Conservation (phyloP, 1,284 basidiomycete species). For the Rhodotorula mucilaginosa region DNA sequence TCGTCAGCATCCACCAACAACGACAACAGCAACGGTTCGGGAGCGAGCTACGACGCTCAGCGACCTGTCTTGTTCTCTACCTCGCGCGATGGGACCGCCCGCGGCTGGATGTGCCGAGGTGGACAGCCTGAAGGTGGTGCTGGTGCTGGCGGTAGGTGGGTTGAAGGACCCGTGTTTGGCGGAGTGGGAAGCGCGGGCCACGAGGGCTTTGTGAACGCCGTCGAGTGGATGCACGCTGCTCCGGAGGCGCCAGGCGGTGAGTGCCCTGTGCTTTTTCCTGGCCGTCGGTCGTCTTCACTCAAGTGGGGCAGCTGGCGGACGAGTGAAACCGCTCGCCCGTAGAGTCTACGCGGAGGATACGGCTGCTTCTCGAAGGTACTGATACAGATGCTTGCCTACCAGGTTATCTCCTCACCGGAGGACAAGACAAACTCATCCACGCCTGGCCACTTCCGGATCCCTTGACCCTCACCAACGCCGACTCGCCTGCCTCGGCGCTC, state of each 20-base stretch:
- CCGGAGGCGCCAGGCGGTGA: conserved; percentile 46
- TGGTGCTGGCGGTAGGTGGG: conserved; percentile 29
- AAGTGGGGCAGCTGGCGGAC: neutral
- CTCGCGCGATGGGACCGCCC: conserved; percentile 83
- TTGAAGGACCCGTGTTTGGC: conserved; percentile 20
- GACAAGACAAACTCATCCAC: conserved; percentile 79
- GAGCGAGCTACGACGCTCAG: neutral
- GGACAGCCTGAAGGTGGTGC: conserved; percentile 45
- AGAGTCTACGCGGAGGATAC: too few species aligned
- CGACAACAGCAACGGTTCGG: too few species aligned
- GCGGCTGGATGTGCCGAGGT: conserved; percentile 70
- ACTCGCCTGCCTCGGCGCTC: neutral
- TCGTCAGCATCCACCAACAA: conserved; percentile 56
- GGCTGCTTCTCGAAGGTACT: too few species aligned
- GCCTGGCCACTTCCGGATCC: conserved; percentile 64
- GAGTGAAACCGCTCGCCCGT: neutral
- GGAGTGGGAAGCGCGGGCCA: neutral
- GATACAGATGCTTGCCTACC: neutral
- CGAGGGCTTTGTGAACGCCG: conserved; percentile 74
- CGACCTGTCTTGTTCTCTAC: conserved; percentile 64
- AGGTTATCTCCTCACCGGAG: conserved; percentile 82
- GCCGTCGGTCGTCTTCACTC: neutral
- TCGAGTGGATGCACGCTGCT: conserved; percentile 64
- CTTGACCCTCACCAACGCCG: neutral
- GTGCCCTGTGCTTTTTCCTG: neutral